Evolutionary conservation across 2,329 filamentous ascomycete species (phyloP), one percentile per base, ranked within the genome.

Genomic region (Diaporthe caulivora): DNA sequence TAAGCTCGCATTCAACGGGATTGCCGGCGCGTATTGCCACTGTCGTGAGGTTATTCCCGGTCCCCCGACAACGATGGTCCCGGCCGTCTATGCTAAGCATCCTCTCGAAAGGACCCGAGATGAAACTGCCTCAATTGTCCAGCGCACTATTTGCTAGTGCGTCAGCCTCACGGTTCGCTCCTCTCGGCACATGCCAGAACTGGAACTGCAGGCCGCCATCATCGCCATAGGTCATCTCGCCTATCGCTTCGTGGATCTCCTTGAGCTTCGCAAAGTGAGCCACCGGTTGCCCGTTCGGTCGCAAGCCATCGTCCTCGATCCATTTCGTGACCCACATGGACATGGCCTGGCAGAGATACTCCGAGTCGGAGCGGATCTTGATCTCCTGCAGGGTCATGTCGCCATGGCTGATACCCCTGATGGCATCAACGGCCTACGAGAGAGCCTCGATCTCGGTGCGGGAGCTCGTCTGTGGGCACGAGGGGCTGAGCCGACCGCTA

Each of bases 371-470:
- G 49, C 54, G 70, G 58, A 79, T 75, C 60, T 57, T 71, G 64
- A 76, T 42, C 1, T 65, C 24, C 6, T 40, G 54, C 40, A 77
- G 49, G 7, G 51, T 55, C 11, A 24, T 24, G 47, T 76, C 64
- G 11, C 53, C 18, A 9, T 11, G 2, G 24, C 31, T 24, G 60
- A 73, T 24, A 7, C 51, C 55, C 13, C 18, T 18, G 29, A 78
- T 64, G 60, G 62, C 72, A 26, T 71, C 44, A 10, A 78, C 21
- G 0, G 75, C 75, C 21, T 62, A 70, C 0, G 72, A 72, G 13
- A 79, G 53, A 10, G 76, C 78, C 71, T 78, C 77, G 51, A 78
- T 77, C 72, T 78, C 74, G n/a, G 77, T 77, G 17, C 72, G 51
- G 2, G 57, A 44, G 51, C 40, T 74, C 18, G 75, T 79, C 70